Evolutionary conservation across 2,329 filamentous ascomycete species (phyloP).

Genomic region (Neopestalotiopsis sp.): DNA sequence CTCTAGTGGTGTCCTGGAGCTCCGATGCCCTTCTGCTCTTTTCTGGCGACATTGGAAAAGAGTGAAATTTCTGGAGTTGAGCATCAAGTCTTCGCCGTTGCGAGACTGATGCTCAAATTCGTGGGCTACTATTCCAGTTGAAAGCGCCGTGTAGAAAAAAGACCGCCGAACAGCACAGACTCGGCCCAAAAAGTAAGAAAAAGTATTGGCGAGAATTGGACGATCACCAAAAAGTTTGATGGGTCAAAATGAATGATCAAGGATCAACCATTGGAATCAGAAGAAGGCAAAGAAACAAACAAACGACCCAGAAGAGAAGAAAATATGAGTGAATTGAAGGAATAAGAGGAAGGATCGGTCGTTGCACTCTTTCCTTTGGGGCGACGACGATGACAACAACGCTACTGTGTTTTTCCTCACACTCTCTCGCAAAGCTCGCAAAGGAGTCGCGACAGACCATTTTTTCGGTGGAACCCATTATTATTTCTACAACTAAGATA

Average conservation of each 20-base stretch:
- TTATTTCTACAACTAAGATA: neutral
- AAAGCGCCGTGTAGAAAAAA: neutral
- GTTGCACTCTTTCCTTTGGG: neutral
- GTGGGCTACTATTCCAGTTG: neutral
- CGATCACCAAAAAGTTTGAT: neutral
- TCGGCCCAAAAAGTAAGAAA: neutral
- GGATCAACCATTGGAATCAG: neutral
- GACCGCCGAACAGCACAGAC: neutral
- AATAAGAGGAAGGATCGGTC: neutral
- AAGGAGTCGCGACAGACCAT: neutral
- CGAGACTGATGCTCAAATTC: neutral
- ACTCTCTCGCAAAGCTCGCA: neutral
- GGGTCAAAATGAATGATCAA: neutral
- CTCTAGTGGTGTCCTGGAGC: neutral
- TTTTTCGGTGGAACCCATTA: slow-evolving; percentile 3
- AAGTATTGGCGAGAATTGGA: neutral
- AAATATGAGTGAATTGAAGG: neutral
- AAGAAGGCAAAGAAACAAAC: neutral
- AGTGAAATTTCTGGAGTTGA: neutral
- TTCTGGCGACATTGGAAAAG: neutral
- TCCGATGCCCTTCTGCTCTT: neutral
- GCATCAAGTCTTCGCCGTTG: neutral
- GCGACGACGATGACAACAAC: neutral
- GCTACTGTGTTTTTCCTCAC: neutral
- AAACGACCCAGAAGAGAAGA: neutral